Evolutionary conservation across 2,329 filamentous ascomycete species (phyloP).

Genomic region (Dactylellina leptospora): DNA sequence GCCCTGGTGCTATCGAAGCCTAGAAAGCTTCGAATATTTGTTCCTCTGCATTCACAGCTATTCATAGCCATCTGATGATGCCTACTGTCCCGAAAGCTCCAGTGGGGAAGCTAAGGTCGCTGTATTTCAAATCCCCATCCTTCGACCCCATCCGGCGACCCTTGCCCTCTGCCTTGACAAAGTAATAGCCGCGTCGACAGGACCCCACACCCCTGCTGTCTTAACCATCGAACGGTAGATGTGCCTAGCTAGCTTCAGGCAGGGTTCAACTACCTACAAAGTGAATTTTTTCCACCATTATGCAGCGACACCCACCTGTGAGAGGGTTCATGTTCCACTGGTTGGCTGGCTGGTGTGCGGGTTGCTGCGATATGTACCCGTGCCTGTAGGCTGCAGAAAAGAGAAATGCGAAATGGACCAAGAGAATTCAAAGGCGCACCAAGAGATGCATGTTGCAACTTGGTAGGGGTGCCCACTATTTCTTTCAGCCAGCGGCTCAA

Average conservation of each 20-base stretch:
- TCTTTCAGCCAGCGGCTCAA: conserved; percentile 51
- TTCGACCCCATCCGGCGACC: not conserved
- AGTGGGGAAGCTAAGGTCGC: conserved; percentile 15
- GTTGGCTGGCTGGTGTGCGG: no score
- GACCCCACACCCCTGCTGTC: conserved; percentile 19
- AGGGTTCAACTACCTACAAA: conserved; percentile 15
- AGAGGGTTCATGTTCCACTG: conserved; percentile 20
- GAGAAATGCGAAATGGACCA: conserved; percentile 10
- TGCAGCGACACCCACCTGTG: conserved; percentile 26
- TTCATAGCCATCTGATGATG: conserved; percentile 45
- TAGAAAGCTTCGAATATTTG: conserved; percentile 11
- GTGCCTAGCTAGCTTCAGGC: conserved; percentile 16
- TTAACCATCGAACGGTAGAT: conserved; percentile 2
- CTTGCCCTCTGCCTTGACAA: conserved; percentile 13
- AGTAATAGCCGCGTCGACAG: conserved; percentile 36
- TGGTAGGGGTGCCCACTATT: not conserved
- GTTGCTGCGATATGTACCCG: conserved; percentile 49
- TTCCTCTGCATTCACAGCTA: conserved; percentile 17
- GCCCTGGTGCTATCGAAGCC: conserved; percentile 3
- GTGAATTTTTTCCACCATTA: not conserved
- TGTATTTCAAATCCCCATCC: conserved; percentile 45
- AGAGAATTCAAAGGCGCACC: conserved; percentile 19
- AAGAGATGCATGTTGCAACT: conserved; percentile 24
- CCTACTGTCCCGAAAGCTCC: conserved; percentile 15
- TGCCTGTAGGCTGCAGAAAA: conserved; percentile 24